phyloP scores from a whole-genome alignment of 768 basidiomycete species.

The Cystobasidium tubakii region DNA sequence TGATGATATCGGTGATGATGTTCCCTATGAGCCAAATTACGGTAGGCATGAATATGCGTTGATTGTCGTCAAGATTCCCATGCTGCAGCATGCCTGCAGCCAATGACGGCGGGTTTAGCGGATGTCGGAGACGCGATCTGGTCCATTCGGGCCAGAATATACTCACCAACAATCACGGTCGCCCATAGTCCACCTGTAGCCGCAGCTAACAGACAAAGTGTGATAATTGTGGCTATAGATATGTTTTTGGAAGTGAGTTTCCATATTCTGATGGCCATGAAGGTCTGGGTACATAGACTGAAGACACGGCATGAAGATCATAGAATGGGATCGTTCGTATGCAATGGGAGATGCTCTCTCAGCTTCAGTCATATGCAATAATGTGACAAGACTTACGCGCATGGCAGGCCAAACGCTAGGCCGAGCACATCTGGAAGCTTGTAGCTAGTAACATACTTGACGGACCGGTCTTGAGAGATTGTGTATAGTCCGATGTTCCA shows the following conservation, averaged over 20 bases:
- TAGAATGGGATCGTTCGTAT: too few species aligned
- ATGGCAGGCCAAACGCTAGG: not conserved
- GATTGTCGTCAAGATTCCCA: not conserved
- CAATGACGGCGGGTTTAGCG: not conserved
- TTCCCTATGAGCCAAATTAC: constrained; percentile 4
- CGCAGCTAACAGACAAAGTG: not conserved
- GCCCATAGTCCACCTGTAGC: not conserved
- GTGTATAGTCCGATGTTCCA: constrained; percentile 1
- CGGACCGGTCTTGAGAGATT: not conserved
- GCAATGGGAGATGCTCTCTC: too few species aligned
- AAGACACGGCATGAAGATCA: not conserved
- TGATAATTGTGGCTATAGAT: not conserved
- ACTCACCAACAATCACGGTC: not conserved
- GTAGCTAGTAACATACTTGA: not conserved
- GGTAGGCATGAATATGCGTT: not conserved
- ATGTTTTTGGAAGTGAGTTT: not conserved
- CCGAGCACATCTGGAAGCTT: constrained; percentile 1
- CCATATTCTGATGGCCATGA: not conserved
- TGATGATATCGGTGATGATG: not conserved
- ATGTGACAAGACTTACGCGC: not conserved
- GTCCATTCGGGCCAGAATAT: not conserved
- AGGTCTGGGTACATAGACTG: constrained; percentile 2
- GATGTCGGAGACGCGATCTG: not conserved
- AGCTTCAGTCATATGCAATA: not conserved
- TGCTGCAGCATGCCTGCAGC: not conserved